Evolutionary conservation across 2,329 filamentous ascomycete species (phyloP), one percentile per base, ranked within the genome.

Genomic region (Botrytis pseudocinerea): DNA sequence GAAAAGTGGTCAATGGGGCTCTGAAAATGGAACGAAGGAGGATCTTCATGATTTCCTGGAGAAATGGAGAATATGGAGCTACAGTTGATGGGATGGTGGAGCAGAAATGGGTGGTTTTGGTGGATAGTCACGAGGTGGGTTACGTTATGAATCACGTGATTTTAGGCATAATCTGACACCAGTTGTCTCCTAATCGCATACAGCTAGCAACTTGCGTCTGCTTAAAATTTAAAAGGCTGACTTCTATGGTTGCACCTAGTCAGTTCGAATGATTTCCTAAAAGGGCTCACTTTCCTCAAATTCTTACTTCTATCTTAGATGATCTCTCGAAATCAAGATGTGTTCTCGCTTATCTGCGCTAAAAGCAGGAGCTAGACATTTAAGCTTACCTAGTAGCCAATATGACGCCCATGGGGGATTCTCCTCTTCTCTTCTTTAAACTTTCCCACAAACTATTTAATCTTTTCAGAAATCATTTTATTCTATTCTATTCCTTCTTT

Each of bases 1-100:
- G 38, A 6, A 16, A 28, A 25, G 1, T 2, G 10, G 12, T 22
- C 0, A 42, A 16, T 6, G 25, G 1, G 6, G 35, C 0, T 1
- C 18, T 25, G 2, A 6, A n/a, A 8, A 68, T 16, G n/a, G n/a
- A 2, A 18, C 35, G 10, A 22, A 57, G 14, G n/a, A 38, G 22
- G 10, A 32, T 5, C n/a, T 68, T 68, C 48, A 68, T 68, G 25
- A 1, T 32, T 40, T 38, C 9, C 4, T 18, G 5, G 25, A 9
- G 3, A 38, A 28, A 38, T n/a, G 28, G 35, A 16, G 32, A 22
- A 1, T 20, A 25, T 28, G 1, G 2, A 10, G 38, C 9, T 40
- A 10, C 14, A 38, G 12, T 1, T 54, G 38, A 42, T 57, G 12
- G 7, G n/a, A 25, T 25, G 48, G n/a, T 68, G 9, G 25, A 42